Percentiles rank a stretch among this genome's conserved stretches.
phyloP scores from a whole-genome alignment of 2,329 filamentous ascomycete genomes.

The Pestalotiopsis fici region DNA sequence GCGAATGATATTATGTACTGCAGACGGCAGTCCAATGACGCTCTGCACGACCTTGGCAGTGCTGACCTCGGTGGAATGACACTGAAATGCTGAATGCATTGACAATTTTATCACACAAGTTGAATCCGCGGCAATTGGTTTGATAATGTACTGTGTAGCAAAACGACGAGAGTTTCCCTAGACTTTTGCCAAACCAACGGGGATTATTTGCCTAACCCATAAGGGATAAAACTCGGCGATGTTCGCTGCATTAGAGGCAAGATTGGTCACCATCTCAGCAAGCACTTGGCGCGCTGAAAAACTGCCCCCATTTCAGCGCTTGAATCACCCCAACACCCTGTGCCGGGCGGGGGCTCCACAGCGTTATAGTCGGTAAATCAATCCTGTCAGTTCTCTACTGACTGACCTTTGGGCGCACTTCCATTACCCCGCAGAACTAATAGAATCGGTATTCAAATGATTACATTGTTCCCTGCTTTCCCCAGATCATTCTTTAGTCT shows the following conservation, averaged over 20 bases:
- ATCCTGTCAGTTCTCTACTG: no score
- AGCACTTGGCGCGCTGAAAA: no score
- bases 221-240: not conserved
- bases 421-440: not conserved
- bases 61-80: no score
- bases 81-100: no score
- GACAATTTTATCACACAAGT: no score
- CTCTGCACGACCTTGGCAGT: no score
- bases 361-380: not conserved
- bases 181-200: not conserved
- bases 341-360: not conserved
- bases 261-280: no score
- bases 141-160: not conserved
- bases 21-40: no score
- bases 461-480: not conserved
- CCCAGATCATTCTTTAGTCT: not conserved
- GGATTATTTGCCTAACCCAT: not conserved
- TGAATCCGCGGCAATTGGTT: no score
- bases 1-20: no score
- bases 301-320: not conserved
- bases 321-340: no score
- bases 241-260: not conserved
- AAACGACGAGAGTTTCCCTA: not conserved
- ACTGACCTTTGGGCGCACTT: not conserved
- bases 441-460: not conserved